Percentiles rank a stretch among this genome's conserved stretches.
Conservation (phyloP, 2,329 filamentous ascomycete species). For the Epichloe gansuensis region DNA sequence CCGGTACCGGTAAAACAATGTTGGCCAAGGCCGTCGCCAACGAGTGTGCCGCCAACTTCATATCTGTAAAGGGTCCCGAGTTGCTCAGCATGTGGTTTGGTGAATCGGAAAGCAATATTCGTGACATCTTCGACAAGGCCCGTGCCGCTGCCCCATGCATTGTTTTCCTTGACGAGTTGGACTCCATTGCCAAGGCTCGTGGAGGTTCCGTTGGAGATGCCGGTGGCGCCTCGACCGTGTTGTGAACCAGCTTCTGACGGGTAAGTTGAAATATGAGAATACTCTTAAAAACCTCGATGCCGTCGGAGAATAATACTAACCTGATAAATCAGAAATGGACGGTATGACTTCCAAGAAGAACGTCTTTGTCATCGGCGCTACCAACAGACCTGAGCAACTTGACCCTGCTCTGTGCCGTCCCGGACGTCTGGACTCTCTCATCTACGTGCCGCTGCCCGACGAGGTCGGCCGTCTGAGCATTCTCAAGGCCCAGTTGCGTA, state of each 20-base stretch:
- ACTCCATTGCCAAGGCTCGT: slow-evolving; percentile 98
- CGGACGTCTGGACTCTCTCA: slow-evolving; percentile 94
- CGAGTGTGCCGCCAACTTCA: slow-evolving; percentile 98
- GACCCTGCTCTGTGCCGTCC: slow-evolving; percentile 97
- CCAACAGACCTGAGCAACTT: slow-evolving; percentile 96
- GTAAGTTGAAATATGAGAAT: slow-evolving; percentile 37
- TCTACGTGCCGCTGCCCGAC: slow-evolving; percentile 95
- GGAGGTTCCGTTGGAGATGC: slow-evolving; percentile 93
- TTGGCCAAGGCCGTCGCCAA: slow-evolving; percentile 99
- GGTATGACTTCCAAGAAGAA: slow-evolving; percentile 99
- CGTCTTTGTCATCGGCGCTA: slow-evolving; percentile 97
- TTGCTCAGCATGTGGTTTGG: slow-evolving; percentile 99
- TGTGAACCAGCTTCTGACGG: slow-evolving; percentile 97
- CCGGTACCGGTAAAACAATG: slow-evolving; percentile 99
- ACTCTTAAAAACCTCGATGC: background rate
- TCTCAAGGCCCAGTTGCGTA: slow-evolving; percentile 90
- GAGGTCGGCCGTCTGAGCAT: slow-evolving; percentile 82
- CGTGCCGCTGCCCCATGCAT: slow-evolving; percentile 95
- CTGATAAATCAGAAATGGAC: slow-evolving; percentile 65
- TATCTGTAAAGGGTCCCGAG: slow-evolving; percentile 97
- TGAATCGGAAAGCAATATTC: slow-evolving; percentile 99
- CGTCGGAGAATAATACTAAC: slow-evolving; percentile 27
- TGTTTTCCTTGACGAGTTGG: slow-evolving; percentile 96
- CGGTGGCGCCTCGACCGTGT: slow-evolving; percentile 96
- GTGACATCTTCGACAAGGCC: slow-evolving; percentile 99